A percentile compares a stretch with the other conserved stretches of the same genome.
These are phyloP conservation scores for Pouteria glomerata DNA, from an alignment of 148 eudicot genomes.

Conservation along the genomic window DNA sequence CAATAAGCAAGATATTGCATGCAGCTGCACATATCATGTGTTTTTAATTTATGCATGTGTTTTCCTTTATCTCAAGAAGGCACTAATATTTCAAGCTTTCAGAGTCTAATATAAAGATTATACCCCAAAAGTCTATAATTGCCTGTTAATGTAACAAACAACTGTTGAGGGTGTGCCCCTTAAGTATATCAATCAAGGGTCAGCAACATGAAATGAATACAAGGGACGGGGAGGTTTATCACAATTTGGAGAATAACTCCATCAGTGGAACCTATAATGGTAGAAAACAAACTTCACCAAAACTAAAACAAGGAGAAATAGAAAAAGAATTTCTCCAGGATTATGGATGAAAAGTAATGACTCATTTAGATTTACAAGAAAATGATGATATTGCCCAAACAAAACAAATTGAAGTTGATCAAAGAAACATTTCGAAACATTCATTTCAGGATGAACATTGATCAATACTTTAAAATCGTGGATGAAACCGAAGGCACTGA, in stretches of 20 bases:
- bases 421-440: neutral
- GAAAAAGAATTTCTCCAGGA: neutral
- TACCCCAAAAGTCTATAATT: neutral
- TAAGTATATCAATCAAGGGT: too few species aligned
- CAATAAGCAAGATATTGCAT: neutral
- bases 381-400: neutral
- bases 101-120: neutral
- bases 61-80: neutral
- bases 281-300: neutral
- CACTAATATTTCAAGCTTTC: neutral
- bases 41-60: neutral
- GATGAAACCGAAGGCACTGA: neutral
- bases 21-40: neutral
- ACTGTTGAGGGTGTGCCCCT: too few species aligned
- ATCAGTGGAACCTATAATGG: neutral
- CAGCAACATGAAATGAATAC: neutral
- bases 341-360: too few species aligned
- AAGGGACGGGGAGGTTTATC: neutral
- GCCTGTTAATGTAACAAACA: neutral
- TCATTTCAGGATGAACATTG: neutral
- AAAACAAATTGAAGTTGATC: neutral
- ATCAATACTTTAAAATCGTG: neutral
- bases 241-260: neutral
- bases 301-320: neutral
- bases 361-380: neutral